Base-by-base conservation (phyloP, 2,329 filamentous ascomycete genomes). In the Cytospora piceae region DNA sequence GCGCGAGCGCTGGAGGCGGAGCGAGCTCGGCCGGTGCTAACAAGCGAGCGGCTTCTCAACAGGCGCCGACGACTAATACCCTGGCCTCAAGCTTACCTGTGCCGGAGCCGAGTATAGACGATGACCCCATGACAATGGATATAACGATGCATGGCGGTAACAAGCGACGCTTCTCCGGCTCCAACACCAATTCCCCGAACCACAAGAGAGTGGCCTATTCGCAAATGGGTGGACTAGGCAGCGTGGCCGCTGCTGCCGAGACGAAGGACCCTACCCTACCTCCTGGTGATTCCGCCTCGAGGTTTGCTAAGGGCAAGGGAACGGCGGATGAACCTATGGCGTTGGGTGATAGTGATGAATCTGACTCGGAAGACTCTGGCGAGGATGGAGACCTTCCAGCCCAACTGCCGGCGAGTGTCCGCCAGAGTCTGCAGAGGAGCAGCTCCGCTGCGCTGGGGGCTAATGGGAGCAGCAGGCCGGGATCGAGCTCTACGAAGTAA, bases 301-400 rank as follows among this genome's bases (percentile, higher is more conserved):
- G 17, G 6, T 8, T 34, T 20, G 54, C 31, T 15, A 46, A 51
- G 49, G 37, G 54, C 24, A 58, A 49, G 37, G 54, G 60, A 24
- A 67, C 63, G 14, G 53, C 37, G 7, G 60, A 55, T 4, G 66
- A 68, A 53, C 66, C 66, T 6, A 58, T 68, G 42, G 57, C 64
- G 6, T 24, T 68, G 60, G 22, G 70, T 55, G 57, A 72, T 22
- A 69, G 71, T 12, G 46, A 49, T 49, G 66, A 71, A 14, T 73
- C 72, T 0, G 73, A 73, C 9, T 75, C 73, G 1, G 72, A 71
- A 7, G 72, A 72, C 24, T 67, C 65, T 6, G 57, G n/a, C 15
- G 24, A 12, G 34, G 71, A 75, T 34, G 74, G 74, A 12, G 76
- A 76, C 52, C 77, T 78, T 37, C 76, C 76, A 0, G 71, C 75